These are phyloP conservation scores for Agaricus subrufescens DNA, from an alignment of 768 basidiomycete genomes.

Conservation along the genomic window DNA sequence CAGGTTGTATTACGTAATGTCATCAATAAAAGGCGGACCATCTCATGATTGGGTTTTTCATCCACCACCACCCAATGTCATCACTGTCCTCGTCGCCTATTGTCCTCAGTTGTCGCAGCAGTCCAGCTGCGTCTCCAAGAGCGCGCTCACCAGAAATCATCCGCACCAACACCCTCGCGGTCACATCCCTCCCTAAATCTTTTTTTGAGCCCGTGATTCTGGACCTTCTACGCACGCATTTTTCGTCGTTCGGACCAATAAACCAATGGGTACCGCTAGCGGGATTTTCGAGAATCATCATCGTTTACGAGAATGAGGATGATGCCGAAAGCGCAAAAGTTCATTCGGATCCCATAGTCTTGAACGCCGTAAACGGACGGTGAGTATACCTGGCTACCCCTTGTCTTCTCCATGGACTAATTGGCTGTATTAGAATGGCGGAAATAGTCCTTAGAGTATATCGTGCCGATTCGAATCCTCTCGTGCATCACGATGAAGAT, in stretches of 20 bases:
- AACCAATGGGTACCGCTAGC: constrained; percentile 87
- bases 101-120: constrained; percentile 8
- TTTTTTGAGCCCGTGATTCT: constrained; percentile 77
- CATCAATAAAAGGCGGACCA: not conserved
- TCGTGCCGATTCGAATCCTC: constrained; percentile 67
- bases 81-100: constrained; percentile 1
- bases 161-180: constrained; percentile 78
- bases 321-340: constrained; percentile 65
- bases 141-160: constrained; percentile 16
- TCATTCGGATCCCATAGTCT: constrained; percentile 57
- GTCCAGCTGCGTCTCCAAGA: constrained; percentile 14
- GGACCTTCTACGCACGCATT: constrained; percentile 63
- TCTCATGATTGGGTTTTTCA: not conserved
- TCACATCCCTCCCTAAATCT: constrained; percentile 69
- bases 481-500: constrained; percentile 36
- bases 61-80: constrained; percentile 2
- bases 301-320: constrained; percentile 67
- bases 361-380: constrained; percentile 49
- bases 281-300: constrained; percentile 75
- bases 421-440: constrained; percentile 31
- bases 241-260: constrained; percentile 74
- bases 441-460: constrained; percentile 61
- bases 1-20: constrained; percentile 6
- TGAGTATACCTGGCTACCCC: constrained; percentile 27
- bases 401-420: not conserved